phyloP scores from a whole-genome alignment of 2,329 filamentous ascomycete genomes.

The Ophiostoma pallidulum region DNA sequence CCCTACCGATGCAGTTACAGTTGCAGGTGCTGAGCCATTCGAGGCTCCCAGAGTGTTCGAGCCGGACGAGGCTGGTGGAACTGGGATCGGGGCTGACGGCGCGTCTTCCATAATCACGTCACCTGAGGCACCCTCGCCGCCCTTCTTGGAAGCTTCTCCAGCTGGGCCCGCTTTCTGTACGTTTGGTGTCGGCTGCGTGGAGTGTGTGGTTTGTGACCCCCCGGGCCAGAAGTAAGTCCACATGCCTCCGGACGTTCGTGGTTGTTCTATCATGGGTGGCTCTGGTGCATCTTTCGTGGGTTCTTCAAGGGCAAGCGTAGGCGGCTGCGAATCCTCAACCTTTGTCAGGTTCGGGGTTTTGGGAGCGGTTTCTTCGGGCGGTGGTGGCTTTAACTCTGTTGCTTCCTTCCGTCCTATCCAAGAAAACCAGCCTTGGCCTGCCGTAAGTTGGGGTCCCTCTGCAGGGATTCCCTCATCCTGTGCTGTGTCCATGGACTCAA shows the following conservation, averaged over 20 bases:
- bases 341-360: conserved; percentile 12
- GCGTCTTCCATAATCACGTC: conserved; percentile 36
- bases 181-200: conserved; percentile 4
- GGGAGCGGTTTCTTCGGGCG: conserved; percentile 16
- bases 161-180: conserved; percentile 4
- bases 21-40: conserved; percentile 25
- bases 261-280: conserved; percentile 13
- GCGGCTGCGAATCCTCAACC: background rate
- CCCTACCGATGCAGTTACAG: conserved; percentile 32
- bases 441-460: background rate
- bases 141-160: background rate
- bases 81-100: conserved; percentile 11
- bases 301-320: conserved; percentile 9
- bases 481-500: conserved; percentile 1
- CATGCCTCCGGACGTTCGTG: conserved; percentile 16
- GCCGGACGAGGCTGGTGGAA: conserved; percentile 16
- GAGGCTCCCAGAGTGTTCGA: background rate
- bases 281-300: conserved; percentile 6
- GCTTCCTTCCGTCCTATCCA: conserved; percentile 11
- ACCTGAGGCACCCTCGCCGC: conserved; percentile 9
- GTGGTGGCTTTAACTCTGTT: conserved; percentile 13
- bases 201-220: conserved; percentile 12
- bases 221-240: conserved; percentile 27
- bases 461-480: background rate
- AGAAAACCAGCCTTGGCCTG: conserved; percentile 13